phyloP scores from a whole-genome alignment of 1,139 yeast genomes.

The Candida albicans region DNA sequence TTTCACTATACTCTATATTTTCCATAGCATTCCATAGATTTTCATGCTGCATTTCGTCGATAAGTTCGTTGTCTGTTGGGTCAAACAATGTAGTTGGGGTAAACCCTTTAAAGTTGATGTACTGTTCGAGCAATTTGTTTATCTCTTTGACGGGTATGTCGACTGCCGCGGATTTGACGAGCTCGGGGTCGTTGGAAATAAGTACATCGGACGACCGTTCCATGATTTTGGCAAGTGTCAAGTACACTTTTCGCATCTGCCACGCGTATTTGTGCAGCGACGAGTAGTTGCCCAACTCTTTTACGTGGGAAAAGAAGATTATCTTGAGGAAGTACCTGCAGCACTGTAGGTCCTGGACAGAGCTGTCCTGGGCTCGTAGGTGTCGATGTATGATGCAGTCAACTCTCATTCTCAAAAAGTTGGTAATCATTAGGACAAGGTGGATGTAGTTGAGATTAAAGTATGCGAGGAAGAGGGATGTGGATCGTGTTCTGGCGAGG shows the following conservation, averaged over 20 bases:
- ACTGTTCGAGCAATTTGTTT: slow-evolving; percentile 1
- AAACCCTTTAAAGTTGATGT: background rate
- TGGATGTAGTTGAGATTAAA: slow-evolving; percentile 15
- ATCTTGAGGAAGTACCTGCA: background rate
- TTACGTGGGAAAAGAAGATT: background rate
- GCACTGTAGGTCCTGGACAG: background rate
- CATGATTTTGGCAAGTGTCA: slow-evolving; percentile 4
- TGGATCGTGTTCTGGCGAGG: slow-evolving; percentile 17
- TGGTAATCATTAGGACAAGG: slow-evolving; percentile 9
- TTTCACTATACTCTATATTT: slow-evolving; percentile 7
- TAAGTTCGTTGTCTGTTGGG: slow-evolving; percentile 8
- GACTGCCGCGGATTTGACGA: slow-evolving; percentile 3
- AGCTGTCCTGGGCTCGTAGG: background rate
- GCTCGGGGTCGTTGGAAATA: background rate
- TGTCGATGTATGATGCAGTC: slow-evolving; percentile 5
- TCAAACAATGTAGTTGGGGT: background rate
- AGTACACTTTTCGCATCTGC: slow-evolving; percentile 7
- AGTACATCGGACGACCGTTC: background rate
- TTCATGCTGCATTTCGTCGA: slow-evolving; percentile 10
- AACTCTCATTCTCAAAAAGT: slow-evolving; percentile 9
- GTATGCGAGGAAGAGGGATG: slow-evolving; percentile 13
- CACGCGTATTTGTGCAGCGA: slow-evolving; percentile 7
- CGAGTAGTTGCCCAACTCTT: slow-evolving; percentile 1
- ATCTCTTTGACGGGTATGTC: slow-evolving; percentile 3
- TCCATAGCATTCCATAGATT: slow-evolving; percentile 11